Conservation (phyloP, 768 basidiomycete species). For the Saitozyma sp. region DNA sequence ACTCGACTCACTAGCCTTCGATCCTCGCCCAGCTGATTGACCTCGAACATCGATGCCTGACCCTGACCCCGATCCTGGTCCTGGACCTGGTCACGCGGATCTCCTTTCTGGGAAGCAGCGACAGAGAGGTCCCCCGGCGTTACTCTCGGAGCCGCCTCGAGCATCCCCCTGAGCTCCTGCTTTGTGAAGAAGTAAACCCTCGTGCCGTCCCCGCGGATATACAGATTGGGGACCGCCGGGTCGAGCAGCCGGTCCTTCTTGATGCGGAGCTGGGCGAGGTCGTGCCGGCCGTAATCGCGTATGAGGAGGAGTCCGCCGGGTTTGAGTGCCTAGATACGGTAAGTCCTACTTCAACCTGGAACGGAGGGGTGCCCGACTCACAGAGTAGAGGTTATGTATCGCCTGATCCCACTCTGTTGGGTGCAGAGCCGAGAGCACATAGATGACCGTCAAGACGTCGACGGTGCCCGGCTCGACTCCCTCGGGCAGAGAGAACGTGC, state of each 20-base stretch:
- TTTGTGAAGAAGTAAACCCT: constrained; percentile 86
- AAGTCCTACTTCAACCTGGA: neutral
- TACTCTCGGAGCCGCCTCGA: constrained; percentile 6
- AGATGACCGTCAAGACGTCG: constrained; percentile 88
- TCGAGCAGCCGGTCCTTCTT: constrained; percentile 81
- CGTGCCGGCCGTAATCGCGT: constrained; percentile 92
- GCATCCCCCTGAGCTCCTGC: constrained; percentile 29
- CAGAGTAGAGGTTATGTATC: constrained; percentile 74
- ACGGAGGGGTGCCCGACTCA: constrained; percentile 48
- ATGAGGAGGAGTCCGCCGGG: constrained; percentile 80
- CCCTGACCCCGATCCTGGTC: constrained; percentile 36
- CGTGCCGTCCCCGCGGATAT: constrained; percentile 94
- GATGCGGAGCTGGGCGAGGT: constrained; percentile 92
- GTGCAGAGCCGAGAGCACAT: constrained; percentile 89
- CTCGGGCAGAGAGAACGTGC: constrained; percentile 60
- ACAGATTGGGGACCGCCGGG: constrained; percentile 72
- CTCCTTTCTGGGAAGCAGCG: neutral
- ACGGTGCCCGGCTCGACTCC: constrained; percentile 68
- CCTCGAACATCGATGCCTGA: constrained; percentile 67
- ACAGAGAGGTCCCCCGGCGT: neutral
- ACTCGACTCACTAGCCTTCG: constrained; percentile 61
- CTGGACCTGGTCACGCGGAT: neutral
- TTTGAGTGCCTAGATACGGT: constrained; percentile 70
- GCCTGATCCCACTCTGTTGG: constrained; percentile 88
- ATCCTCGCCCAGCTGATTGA: constrained; percentile 85